Conservation (phyloP, 2,329 filamentous ascomycete species). For the Stachybotrys chartarum region DNA sequence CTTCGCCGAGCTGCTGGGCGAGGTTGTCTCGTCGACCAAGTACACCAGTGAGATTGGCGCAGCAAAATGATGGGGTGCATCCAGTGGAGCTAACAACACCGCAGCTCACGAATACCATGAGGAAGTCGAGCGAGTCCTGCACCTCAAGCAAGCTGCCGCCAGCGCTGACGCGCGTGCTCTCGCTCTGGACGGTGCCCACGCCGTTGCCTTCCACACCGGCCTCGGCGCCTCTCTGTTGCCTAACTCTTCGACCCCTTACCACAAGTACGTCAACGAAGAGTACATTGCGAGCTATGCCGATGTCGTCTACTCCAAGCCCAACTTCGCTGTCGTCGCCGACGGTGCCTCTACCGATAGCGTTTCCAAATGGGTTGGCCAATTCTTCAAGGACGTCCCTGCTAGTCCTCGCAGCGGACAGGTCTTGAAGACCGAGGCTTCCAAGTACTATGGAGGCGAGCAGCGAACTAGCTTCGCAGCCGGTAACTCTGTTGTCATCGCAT, state of each 20-base stretch:
- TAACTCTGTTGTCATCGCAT: constrained; percentile 83
- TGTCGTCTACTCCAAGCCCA: constrained; percentile 78
- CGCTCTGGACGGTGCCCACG: constrained; percentile 80
- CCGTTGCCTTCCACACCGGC: constrained; percentile 85
- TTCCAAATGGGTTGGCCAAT: constrained; percentile 84
- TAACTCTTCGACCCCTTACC: constrained; percentile 61
- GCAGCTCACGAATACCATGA: constrained; percentile 85
- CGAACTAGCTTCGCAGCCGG: constrained; percentile 69
- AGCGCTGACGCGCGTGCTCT: constrained; percentile 55
- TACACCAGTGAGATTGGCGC: constrained; percentile 57
- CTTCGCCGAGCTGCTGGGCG: constrained; percentile 90
- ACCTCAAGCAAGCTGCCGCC: constrained; percentile 68
- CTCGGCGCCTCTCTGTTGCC: constrained; percentile 76
- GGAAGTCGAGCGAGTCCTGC: constrained; percentile 71
- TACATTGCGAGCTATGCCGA: constrained; percentile 69
- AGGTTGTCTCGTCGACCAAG: constrained; percentile 83
- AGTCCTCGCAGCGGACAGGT: constrained; percentile 41
- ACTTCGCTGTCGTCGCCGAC: constrained; percentile 86
- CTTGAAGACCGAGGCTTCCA: constrained; percentile 58
- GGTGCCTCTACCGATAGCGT: constrained; percentile 71
- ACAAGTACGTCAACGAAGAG: constrained; percentile 74
- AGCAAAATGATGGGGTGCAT: background rate
- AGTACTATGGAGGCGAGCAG: constrained; percentile 95
- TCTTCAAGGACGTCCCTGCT: constrained; percentile 69
- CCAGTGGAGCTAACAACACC: constrained; percentile 7